Base-by-base conservation (phyloP, 169 alveolate genomes). In the Plasmodium reichenowi region DNA sequence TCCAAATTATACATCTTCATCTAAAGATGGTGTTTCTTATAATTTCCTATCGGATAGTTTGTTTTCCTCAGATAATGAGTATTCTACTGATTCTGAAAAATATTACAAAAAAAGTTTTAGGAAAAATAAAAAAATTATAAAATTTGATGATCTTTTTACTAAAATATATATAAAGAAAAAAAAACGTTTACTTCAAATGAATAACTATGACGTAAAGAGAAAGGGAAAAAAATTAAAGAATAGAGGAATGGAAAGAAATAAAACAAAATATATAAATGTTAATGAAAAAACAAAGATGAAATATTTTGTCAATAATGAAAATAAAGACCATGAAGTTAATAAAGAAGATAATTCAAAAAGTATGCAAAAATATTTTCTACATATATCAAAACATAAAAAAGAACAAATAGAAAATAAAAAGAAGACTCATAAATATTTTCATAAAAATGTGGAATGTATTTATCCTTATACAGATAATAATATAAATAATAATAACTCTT, bases 121-220 rank as follows among this genome's bases (percentile, higher is more conserved):
- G 43, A n/a, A 56, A 60, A 70, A 47, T 12, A 70, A 70, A 24
- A 60, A 72, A 62, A 8, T 26, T 52, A 83, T 83, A 68, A 86
- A 86, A 32, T 86, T 86, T 62, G 75, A 86, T 43, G 87, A 86
- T 29, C 56, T 86, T 26, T 86, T 86, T 22, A 60, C 86, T 26
- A 86, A 86, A 86, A 86, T 86, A 86, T 63, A 86, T 52, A 72
- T 22, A 56, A 86, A 86, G 50, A 86, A 83, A 59, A 86, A 83
- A 59, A 68, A 15, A 52, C 54, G 45, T 26, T 58, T 83, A 17
- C 63, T 83, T n/a, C 58, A 67, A 20, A 52, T 4, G 58, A 48
- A 70, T 32, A 83, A 17, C 59, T 43, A 56, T 38, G 47, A 38
- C 47, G 12, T 26, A 56, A 15, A 47, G 43, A 7, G 29, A 12